Base-by-base conservation (phyloP, 1,139 yeast species). In the Torulaspora pretoriensis region DNA sequence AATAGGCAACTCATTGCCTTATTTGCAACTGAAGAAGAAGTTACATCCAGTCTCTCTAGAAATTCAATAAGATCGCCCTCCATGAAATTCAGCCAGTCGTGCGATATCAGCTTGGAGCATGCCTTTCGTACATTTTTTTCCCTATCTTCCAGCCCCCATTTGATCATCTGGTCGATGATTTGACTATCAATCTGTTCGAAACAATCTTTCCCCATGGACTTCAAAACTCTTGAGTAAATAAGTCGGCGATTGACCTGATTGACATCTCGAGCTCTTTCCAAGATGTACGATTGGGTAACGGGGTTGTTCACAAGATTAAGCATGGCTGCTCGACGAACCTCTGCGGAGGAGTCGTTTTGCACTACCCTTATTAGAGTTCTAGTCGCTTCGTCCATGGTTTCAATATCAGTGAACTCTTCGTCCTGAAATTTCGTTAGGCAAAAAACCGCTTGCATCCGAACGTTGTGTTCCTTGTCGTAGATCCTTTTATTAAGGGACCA, bases 81-180 rank as follows among this genome's bases (percentile, higher is more conserved):
- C 9, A 82, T 77, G 3, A 77, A 69, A 19, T 77, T 77, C 43
- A 86, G 73, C 97, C 97, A 92, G 38, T 75, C 74, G 24, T 71
- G 69, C 6, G 85, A 74, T 43, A 92, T 73, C 80, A 89, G 75
- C 51, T 78, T 78, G 0, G 74, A 68, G 2, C 96, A 89, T 0
- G 96, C 94, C 24, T 69, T 69, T 51, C 80, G 72, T 1, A 92
- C 97, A 4, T 72, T 59, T 6, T 74, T 78, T 51, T 90, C 96
- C 53, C 97, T 78, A 65, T 92, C 98, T 52, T 80, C 79, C 40
- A 92, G 70, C 1, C 98, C 98, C 89, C 95, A 86, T 40, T 74
- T 72, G 26, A 92, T 70, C 17, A 92, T 63, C 51, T 75, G 74
- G 48, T 84, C 92, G 41, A 96, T 69, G 41, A 77, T 71, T n/a